Conservation (phyloP, 805 yeast genomes). For the Candida caryicola region DNA sequence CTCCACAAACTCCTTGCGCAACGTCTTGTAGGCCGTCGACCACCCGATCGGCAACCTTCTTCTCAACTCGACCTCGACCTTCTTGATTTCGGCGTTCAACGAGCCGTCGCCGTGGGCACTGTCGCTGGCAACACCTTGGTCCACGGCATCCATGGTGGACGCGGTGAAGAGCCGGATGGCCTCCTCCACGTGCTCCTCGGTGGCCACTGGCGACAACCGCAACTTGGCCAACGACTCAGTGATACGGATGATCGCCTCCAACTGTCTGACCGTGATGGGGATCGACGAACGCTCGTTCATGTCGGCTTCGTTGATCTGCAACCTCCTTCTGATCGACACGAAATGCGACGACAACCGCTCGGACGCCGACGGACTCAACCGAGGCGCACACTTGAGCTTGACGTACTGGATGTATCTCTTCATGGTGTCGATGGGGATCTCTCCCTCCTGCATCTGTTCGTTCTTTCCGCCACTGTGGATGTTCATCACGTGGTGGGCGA, state of each 20-base stretch:
- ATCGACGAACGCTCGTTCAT: constrained; percentile 89
- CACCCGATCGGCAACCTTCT: constrained; percentile 94
- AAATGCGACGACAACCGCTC: constrained; percentile 89
- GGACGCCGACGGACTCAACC: constrained; percentile 83
- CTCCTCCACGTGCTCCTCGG: constrained; percentile 88
- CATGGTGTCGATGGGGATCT: constrained; percentile 87
- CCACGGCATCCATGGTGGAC: constrained; percentile 95
- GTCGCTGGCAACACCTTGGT: constrained; percentile 52
- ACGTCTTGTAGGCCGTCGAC: constrained; percentile 84
- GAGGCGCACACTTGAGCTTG: constrained; percentile 87
- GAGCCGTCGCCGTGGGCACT: constrained; percentile 51
- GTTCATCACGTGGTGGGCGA: constrained; percentile 93
- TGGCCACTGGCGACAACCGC: constrained; percentile 77
- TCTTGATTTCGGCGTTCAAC: constrained; percentile 66
- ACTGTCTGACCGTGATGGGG: constrained; percentile 95
- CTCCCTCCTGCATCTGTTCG: constrained; percentile 58
- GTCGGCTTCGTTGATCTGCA: constrained; percentile 75
- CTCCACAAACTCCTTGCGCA: constrained; percentile 78
- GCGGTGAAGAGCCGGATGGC: constrained; percentile 93
- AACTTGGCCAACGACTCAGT: constrained; percentile 91
- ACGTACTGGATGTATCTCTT: constrained; percentile 90
- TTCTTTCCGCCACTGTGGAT: constrained; percentile 77
- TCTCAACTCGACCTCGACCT: constrained; percentile 80
- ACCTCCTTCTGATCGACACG: constrained; percentile 81
- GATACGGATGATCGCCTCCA: constrained; percentile 95